Evolutionary conservation across 2,329 filamentous ascomycete species (phyloP), one percentile per base, ranked within the genome.

Genomic region (Mycosphaerelloides madeirae): DNA sequence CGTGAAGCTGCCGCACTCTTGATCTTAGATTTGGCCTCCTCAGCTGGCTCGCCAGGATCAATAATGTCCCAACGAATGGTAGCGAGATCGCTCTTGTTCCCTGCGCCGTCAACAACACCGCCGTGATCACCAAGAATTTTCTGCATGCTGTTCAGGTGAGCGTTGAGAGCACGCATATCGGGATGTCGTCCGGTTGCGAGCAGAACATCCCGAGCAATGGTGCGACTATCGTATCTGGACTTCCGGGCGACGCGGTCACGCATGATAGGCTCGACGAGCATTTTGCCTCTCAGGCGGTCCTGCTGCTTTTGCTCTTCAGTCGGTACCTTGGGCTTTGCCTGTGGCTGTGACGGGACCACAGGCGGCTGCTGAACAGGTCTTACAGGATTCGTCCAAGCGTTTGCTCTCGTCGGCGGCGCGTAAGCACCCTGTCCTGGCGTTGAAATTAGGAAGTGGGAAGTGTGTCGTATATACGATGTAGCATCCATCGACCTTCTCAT

Each of bases 41-140:
- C 51, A n/a, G 47, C 41, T 29, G 74, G 74, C 6, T 68, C 67
- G 29, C 73, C 75, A 16, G 77, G 77, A 57, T 83, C 80, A 16
- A 83, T 72, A 3, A 80, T 50, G 56, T 81, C 77, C 80, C 80
- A 83, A 43, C 73, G 69, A 38, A 84, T 72, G 0, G 78, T 82
- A 25, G 68, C 71, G 11, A 83, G 63, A 58, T 83, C 78, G 39
- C 55, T 60, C 36, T 59, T 54, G 45, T 61, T 60, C 14, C 60
- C 61, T 38, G 53, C 47, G 8, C 62, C 58, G 33, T 56, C 56
- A 4, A 80, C 65, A 12, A 61, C 58, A 13, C 56, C 57, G 19
- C 61, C 57, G 40, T 63, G 61, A 43, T 60, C 51, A 29, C 57
- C 58, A 2, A 67, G 53, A 12, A 65, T 79, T 58, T 28, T 67